phyloP scores from a whole-genome alignment of 768 basidiomycete genomes.

The Hydnomerulius pinastri region DNA sequence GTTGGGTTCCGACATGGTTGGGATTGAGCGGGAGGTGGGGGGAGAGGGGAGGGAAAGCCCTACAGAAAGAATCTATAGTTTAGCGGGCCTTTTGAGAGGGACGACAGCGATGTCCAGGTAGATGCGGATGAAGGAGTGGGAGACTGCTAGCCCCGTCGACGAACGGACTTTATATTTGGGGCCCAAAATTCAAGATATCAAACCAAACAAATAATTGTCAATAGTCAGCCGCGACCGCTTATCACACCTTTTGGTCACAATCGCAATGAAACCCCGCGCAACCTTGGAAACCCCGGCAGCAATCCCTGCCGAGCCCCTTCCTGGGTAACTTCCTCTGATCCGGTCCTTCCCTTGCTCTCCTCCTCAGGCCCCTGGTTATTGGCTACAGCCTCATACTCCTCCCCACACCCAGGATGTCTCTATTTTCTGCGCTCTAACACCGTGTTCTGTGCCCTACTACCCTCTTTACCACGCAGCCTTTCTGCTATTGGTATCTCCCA shows the following conservation, averaged over 20 bases:
- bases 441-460: background rate
- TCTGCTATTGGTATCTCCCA: background rate
- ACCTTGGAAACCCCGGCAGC: slow-evolving; percentile 28
- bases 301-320: slow-evolving; percentile 8
- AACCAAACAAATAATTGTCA: slow-evolving; percentile 27
- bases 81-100: slow-evolving; percentile 14
- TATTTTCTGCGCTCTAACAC: slow-evolving; percentile 15
- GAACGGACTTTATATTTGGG: slow-evolving; percentile 37
- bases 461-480: background rate
- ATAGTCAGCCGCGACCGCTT: slow-evolving; percentile 20
- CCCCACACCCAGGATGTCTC: too few relatives aligned
- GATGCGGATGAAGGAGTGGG: slow-evolving; percentile 32
- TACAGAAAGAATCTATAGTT: slow-evolving; percentile 30
- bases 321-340: slow-evolving; percentile 16
- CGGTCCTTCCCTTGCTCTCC: slow-evolving; percentile 19
- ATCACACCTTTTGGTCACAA: slow-evolving; percentile 17
- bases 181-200: slow-evolving; percentile 28
- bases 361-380: too few relatives aligned
- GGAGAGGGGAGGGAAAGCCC: slow-evolving; percentile 19
- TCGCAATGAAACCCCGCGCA: slow-evolving; percentile 16
- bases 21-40: background rate
- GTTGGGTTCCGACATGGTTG: slow-evolving; percentile 39
- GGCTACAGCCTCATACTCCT: background rate
- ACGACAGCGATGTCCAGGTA: slow-evolving; percentile 9
- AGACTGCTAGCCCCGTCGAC: slow-evolving; percentile 27